phyloP scores from a whole-genome alignment of 2,329 filamentous ascomycete species.

The Epicoccum sorghinum region DNA sequence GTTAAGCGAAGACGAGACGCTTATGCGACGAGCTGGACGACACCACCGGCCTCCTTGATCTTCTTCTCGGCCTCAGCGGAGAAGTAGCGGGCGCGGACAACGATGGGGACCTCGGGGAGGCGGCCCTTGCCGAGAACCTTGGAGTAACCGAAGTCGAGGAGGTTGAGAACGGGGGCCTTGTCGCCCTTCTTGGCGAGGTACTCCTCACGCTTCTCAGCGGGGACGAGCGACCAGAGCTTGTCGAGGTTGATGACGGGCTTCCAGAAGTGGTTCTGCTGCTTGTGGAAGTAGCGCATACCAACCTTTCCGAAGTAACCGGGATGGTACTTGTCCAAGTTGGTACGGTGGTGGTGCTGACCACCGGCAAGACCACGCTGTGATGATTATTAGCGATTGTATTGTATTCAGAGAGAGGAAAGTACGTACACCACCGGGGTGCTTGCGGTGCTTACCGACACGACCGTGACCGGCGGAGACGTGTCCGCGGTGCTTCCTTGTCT shows the following conservation, averaged over 20 bases:
- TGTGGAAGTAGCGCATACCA: constrained; percentile 73
- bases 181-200: constrained; percentile 87
- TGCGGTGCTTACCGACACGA: constrained; percentile 98
- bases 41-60: constrained; percentile 97
- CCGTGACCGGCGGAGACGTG: constrained; percentile 92
- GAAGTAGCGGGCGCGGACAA: constrained; percentile 95
- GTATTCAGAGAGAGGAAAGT: no score
- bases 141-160: constrained; percentile 95
- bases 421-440: constrained; percentile 75
- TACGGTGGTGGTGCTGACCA: constrained; percentile 98
- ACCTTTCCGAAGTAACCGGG: constrained; percentile 99
- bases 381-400: background rate
- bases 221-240: constrained; percentile 98
- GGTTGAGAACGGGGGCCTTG: constrained; percentile 96
- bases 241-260: constrained; percentile 99
- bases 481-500: no score
- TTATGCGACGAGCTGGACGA: constrained; percentile 94
- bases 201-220: constrained; percentile 88
- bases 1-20: background rate
- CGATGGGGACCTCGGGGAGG: constrained; percentile 88
- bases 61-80: constrained; percentile 97
- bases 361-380: constrained; percentile 74
- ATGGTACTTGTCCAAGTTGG: constrained; percentile 92
- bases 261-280: constrained; percentile 95
- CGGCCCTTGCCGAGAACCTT: constrained; percentile 99